Percentiles rank a stretch among this genome's conserved stretches.
Evolutionary conservation across 2,329 filamentous ascomycete species (phyloP).

Genomic region (Pyricularia grisea): DNA sequence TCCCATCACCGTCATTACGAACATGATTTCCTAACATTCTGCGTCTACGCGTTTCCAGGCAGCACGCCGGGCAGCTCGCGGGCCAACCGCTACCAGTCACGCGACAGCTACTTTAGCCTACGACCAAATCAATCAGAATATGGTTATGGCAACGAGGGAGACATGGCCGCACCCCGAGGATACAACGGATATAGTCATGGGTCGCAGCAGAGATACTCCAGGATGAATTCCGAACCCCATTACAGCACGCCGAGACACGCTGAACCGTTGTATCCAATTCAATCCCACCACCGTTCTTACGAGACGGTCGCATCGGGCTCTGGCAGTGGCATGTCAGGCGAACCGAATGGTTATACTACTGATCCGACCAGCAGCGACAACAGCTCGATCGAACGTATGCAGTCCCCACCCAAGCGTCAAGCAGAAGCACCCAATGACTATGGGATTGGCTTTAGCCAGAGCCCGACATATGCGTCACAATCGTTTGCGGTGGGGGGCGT

Average conservation of each 20-base stretch:
- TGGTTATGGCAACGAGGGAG: conserved; percentile 3
- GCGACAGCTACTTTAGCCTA: conserved; percentile 42
- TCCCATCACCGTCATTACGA: not conserved
- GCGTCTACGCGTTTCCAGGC: not conserved
- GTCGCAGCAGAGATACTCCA: conserved; percentile 25
- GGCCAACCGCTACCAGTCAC: conserved; percentile 25
- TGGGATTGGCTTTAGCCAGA: conserved; percentile 47
- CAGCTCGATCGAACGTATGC: conserved; percentile 73
- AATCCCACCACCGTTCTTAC: conserved; percentile 68
- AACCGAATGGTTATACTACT: conserved; percentile 71
- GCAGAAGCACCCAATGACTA: conserved; percentile 50
- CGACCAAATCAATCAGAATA: conserved; percentile 20
- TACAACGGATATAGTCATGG: conserved; percentile 21
- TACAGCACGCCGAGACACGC: conserved; percentile 26
- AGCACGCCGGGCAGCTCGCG: not conserved
- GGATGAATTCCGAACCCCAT: conserved; percentile 39
- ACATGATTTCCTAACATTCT: not conserved
- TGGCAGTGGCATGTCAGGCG: conserved; percentile 61
- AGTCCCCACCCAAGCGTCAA: conserved; percentile 41
- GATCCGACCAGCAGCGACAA: conserved; percentile 85
- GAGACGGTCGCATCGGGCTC: conserved; percentile 77
- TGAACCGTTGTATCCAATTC: conserved; percentile 38
- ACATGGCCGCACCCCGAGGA: conserved; percentile 10
- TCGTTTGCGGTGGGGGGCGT: conserved; percentile 23
- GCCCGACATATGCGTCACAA: conserved; percentile 30